These are phyloP conservation scores for Fusarium agapanthi DNA, from an alignment of 2,329 filamentous ascomycete species.

Conservation along the genomic window DNA sequence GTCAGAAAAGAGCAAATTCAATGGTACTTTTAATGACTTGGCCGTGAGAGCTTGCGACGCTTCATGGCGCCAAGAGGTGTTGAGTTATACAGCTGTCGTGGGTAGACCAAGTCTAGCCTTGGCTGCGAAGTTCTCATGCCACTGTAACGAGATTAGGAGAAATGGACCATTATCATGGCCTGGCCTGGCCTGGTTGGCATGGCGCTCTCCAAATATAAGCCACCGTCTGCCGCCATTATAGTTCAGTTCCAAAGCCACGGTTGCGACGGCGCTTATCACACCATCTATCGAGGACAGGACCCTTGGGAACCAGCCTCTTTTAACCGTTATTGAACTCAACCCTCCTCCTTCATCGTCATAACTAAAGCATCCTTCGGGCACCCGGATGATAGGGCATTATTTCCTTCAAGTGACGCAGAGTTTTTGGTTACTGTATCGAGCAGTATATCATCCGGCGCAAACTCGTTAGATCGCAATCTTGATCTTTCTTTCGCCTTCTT, in stretches of 20 bases:
- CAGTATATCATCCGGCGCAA: constrained; percentile 12
- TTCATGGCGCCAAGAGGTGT: constrained; percentile 24
- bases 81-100: constrained; percentile 21
- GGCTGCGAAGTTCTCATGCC: not conserved
- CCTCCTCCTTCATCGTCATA: constrained; percentile 3
- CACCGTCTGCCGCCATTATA: constrained; percentile 17
- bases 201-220: constrained; percentile 31
- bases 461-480: not conserved
- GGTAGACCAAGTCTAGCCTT: constrained; percentile 18
- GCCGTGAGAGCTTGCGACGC: constrained; percentile 34
- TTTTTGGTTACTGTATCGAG: not conserved
- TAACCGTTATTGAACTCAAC: constrained; percentile 5
- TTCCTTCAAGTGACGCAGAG: constrained; percentile 2
- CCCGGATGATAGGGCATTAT: not conserved
- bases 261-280: constrained; percentile 37
- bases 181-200: not conserved
- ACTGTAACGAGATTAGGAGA: constrained; percentile 5
- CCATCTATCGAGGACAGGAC: constrained; percentile 6
- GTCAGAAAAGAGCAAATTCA: constrained; percentile 28
- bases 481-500: constrained; percentile 1
- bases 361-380: not conserved
- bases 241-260: constrained; percentile 4
- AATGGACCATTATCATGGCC: not conserved
- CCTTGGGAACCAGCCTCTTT: constrained; percentile 29
- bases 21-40: constrained; percentile 15